Evolutionary conservation across 495 filamentous ascomycete species (phyloP).

Genomic region (Penicillium cosmopolitanum): DNA sequence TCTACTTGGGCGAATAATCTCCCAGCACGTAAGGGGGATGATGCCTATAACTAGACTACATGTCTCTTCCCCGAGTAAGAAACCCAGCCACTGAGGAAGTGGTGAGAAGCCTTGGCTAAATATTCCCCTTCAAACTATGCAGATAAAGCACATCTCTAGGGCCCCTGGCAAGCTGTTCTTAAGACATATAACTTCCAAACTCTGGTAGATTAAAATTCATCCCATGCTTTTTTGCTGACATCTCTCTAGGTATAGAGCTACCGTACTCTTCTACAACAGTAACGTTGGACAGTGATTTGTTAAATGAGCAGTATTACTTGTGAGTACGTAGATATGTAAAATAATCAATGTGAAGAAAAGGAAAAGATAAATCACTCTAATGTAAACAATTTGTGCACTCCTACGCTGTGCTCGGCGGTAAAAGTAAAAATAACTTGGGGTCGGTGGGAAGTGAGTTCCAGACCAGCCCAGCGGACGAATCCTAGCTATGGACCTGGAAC

Average conservation of each 20-base stretch:
- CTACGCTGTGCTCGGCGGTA: neutral
- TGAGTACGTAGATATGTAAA: neutral
- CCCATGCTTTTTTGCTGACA: neutral
- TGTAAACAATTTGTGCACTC: conserved; percentile 1
- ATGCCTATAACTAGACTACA: neutral
- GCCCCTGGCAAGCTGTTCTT: neutral
- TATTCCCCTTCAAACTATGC: neutral
- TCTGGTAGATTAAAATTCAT: neutral
- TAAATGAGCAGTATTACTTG: neutral
- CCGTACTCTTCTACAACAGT: neutral
- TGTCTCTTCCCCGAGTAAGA: neutral
- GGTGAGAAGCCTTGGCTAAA: neutral
- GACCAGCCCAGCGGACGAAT: neutral
- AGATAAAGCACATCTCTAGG: neutral
- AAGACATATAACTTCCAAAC: neutral
- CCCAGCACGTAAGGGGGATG: neutral
- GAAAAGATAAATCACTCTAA: neutral
- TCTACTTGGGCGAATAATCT: no score
- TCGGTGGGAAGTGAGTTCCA: conserved; percentile 3
- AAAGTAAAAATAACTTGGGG: neutral
- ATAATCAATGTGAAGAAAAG: neutral
- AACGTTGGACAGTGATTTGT: neutral
- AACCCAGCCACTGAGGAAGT: no score
- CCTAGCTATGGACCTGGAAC: neutral
- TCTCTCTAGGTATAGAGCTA: neutral